These are phyloP conservation scores for Panaeolus papilionaceus DNA, from an alignment of 768 basidiomycete genomes.

Conservation along the genomic window DNA sequence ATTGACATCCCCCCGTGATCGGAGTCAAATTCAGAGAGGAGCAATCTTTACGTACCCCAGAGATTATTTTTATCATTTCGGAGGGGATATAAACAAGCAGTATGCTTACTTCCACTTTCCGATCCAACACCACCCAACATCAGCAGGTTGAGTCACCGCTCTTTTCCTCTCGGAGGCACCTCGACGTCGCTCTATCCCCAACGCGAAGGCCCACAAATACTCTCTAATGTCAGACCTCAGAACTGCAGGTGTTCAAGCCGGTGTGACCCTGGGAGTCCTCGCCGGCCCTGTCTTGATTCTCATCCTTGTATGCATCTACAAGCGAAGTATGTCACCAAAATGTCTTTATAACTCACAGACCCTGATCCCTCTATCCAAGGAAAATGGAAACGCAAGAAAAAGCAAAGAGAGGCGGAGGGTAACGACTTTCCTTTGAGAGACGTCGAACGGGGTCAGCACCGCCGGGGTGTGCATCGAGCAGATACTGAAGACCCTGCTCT, in stretches of 20 bases:
- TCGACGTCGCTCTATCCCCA: too few species aligned
- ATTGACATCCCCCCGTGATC: too few species aligned
- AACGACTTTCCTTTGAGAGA: not conserved
- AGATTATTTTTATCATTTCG: too few species aligned
- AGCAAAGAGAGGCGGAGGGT: not conserved
- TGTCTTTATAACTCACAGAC: too few species aligned
- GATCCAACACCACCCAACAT: too few species aligned
- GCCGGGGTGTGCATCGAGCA: not conserved
- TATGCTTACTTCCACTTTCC: too few species aligned
- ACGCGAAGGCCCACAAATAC: not conserved
- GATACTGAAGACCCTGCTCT: not conserved
- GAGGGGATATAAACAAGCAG: too few species aligned
- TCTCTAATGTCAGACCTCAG: not conserved
- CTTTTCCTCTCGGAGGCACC: too few species aligned
- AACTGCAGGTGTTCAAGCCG: not conserved
- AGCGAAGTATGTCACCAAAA: not conserved
- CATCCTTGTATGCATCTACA: not conserved
- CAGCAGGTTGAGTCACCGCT: too few species aligned
- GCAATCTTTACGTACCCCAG: too few species aligned
- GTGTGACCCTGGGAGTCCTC: not conserved
- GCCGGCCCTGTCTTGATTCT: not conserved
- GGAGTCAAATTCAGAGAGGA: too few species aligned
- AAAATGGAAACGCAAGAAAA: not conserved
- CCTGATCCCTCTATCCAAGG: not conserved
- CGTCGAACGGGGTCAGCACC: not conserved